A percentile compares a stretch with the other conserved stretches of the same genome.
Conservation (phyloP, 139 green algal species). For the Picochlorum costavermella region DNA sequence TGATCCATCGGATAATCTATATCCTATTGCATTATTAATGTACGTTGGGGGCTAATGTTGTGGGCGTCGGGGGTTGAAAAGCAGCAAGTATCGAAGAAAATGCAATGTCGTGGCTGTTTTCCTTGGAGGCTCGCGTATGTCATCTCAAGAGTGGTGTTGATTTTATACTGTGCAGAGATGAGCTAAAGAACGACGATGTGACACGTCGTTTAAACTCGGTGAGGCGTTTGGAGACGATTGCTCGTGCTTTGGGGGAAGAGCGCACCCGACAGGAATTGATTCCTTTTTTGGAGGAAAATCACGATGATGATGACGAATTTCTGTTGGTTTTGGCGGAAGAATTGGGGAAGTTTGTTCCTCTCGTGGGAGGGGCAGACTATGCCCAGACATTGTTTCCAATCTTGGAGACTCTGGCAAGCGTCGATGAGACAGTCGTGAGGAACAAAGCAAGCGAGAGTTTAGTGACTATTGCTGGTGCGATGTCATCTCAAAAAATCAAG, state of each 20-base stretch:
- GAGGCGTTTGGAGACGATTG: slow-evolving; percentile 82
- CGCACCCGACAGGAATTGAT: slow-evolving; percentile 90
- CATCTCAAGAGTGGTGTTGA: neutral
- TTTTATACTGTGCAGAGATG: slow-evolving; percentile 52
- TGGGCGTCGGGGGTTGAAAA: neutral
- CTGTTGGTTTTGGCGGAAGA: slow-evolving; percentile 93
- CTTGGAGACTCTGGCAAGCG: slow-evolving; percentile 85
- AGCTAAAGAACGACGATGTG: slow-evolving; percentile 92
- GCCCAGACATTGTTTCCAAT: slow-evolving; percentile 75
- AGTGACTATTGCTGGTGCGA: slow-evolving; percentile 59
- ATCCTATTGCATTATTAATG: slow-evolving; percentile 84
- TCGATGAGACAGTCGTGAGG: slow-evolving; percentile 97
- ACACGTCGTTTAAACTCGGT: slow-evolving; percentile 88
- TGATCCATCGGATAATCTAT: slow-evolving; percentile 32
- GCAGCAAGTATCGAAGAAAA: neutral
- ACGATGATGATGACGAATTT: slow-evolving; percentile 91
- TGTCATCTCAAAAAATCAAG: slow-evolving; percentile 54
- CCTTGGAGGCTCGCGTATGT: neutral
- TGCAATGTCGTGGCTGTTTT: neutral
- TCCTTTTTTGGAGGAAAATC: slow-evolving; percentile 93
- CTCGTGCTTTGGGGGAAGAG: slow-evolving; percentile 86
- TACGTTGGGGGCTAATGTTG: slow-evolving; percentile 21
- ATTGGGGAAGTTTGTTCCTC: slow-evolving; percentile 87
- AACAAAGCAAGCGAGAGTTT: slow-evolving; percentile 89
- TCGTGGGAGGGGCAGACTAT: slow-evolving; percentile 78